phyloP scores from a whole-genome alignment of 768 basidiomycete genomes.

The Trichaptum fuscoviolaceum region DNA sequence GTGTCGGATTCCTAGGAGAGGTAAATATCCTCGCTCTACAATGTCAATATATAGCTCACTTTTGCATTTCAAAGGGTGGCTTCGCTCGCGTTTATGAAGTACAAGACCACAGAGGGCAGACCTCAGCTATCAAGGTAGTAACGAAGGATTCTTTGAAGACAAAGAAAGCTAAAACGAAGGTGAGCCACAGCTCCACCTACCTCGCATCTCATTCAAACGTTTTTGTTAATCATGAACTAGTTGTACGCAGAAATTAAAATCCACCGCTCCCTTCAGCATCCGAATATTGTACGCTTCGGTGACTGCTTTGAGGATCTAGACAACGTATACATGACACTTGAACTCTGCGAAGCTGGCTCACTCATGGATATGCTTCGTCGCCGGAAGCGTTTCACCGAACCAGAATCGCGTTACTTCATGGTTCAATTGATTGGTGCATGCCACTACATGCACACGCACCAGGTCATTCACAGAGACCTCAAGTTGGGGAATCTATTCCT shows the following conservation, averaged over 20 bases:
- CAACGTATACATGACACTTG: slow-evolving; percentile 97
- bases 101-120: slow-evolving; percentile 57
- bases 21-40: slow-evolving; percentile 37
- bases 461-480: slow-evolving; percentile 96
- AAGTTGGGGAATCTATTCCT: slow-evolving; percentile 96
- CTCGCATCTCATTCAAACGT: background rate
- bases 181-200: slow-evolving; percentile 25
- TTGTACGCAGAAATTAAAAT: slow-evolving; percentile 99
- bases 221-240: slow-evolving; percentile 34
- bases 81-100: slow-evolving; percentile 97
- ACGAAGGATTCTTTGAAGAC: slow-evolving; percentile 89
- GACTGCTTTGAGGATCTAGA: slow-evolving; percentile 95
- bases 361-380: slow-evolving; percentile 89
- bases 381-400: slow-evolving; percentile 83
- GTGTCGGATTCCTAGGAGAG: slow-evolving; percentile 87
- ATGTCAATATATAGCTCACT: background rate
- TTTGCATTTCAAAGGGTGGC: slow-evolving; percentile 54
- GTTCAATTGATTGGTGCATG: slow-evolving; percentile 94
- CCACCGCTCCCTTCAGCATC: slow-evolving; percentile 83
- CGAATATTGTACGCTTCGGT: slow-evolving; percentile 87
- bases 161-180: slow-evolving; percentile 97
- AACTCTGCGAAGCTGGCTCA: slow-evolving; percentile 85
- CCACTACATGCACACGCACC: slow-evolving; percentile 94
- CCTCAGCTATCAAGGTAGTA: slow-evolving; percentile 90
- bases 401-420: slow-evolving; percentile 89